Percentiles rank a stretch among this genome's conserved stretches.
These are phyloP conservation scores for Metschnikowia aberdeeniae DNA, from an alignment of 805 yeast species.

Conservation along the genomic window DNA sequence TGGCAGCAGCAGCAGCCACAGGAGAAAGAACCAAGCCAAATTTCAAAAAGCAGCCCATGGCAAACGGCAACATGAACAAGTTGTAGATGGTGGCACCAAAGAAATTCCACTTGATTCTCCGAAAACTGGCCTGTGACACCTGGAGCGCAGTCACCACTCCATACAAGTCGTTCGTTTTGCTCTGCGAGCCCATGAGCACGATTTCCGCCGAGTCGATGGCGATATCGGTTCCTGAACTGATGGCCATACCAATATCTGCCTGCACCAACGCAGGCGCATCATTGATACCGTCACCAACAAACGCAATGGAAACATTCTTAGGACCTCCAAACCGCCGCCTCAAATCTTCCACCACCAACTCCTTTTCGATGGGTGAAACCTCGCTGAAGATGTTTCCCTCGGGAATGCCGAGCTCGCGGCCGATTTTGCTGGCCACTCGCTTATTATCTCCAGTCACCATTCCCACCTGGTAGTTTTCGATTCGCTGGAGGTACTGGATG, in stretches of 20 bases:
- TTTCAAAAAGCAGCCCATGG: conserved; percentile 86
- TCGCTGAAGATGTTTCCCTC: conserved; percentile 64
- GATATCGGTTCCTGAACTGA: conserved; percentile 90
- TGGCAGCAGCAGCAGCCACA: conserved; percentile 82
- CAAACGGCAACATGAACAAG: conserved; percentile 81
- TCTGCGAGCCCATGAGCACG: conserved; percentile 53
- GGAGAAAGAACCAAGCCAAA: conserved; percentile 78
- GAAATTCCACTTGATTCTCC: conserved; percentile 74
- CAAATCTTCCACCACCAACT: conserved; percentile 56
- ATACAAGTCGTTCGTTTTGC: conserved; percentile 29
- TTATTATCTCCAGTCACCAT: conserved; percentile 87
- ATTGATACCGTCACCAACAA: conserved; percentile 97
- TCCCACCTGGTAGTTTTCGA: conserved; percentile 59
- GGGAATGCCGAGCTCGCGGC: conserved; percentile 63
- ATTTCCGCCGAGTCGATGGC: conserved; percentile 97
- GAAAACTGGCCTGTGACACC: conserved; percentile 66
- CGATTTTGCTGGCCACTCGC: conserved; percentile 60
- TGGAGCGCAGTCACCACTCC: conserved; percentile 62
- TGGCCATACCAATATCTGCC: conserved; percentile 86
- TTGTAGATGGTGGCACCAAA: conserved; percentile 86
- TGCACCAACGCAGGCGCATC: conserved; percentile 95
- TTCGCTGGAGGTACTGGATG: conserved; percentile 47
- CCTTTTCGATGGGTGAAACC: conserved; percentile 74
- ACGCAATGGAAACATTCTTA: conserved; percentile 52
- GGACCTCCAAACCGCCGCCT: conserved; percentile 42